Percentiles rank a stretch among this genome's conserved stretches.
Conservation (phyloP, 129 eudicot genomes). For the Flaveria trinervia region DNA sequence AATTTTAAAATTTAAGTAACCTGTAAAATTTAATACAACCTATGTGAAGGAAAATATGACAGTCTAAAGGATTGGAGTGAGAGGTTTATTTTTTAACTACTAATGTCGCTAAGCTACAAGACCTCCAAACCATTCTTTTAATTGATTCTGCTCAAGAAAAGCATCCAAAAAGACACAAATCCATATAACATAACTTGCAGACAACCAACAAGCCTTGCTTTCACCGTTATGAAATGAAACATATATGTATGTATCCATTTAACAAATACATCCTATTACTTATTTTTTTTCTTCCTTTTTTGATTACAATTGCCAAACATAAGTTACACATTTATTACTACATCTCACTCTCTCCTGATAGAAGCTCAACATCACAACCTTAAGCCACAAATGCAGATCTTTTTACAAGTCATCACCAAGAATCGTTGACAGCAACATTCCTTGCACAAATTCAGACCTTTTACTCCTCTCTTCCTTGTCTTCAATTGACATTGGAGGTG, state of each 20-base stretch:
- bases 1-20: too few species aligned
- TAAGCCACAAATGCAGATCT: conserved; percentile 13
- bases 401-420: conserved; percentile 52
- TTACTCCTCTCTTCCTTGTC: conserved; percentile 82
- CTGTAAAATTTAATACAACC: too few species aligned
- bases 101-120: too few species aligned
- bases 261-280: conserved; percentile 7
- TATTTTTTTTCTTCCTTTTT: conserved; percentile 21
- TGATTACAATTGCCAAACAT: conserved; percentile 20
- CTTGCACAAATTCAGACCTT: conserved; percentile 77
- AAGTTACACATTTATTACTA: conserved; percentile 31
- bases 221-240: not conserved
- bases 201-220: not conserved
- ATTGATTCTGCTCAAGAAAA: not conserved
- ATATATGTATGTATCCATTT: conserved; percentile 14
- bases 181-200: too few species aligned
- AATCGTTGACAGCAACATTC: conserved; percentile 67
- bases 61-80: too few species aligned
- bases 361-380: not conserved
- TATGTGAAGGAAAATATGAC: too few species aligned
- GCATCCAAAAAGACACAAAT: not conserved
- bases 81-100: too few species aligned
- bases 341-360: conserved; percentile 7
- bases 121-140: too few species aligned
- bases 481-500: conserved; percentile 67